Percentiles rank a stretch among this genome's conserved stretches.
Conservation (phyloP, 2,329 filamentous ascomycete species). For the Dactylellina parvicollis region DNA sequence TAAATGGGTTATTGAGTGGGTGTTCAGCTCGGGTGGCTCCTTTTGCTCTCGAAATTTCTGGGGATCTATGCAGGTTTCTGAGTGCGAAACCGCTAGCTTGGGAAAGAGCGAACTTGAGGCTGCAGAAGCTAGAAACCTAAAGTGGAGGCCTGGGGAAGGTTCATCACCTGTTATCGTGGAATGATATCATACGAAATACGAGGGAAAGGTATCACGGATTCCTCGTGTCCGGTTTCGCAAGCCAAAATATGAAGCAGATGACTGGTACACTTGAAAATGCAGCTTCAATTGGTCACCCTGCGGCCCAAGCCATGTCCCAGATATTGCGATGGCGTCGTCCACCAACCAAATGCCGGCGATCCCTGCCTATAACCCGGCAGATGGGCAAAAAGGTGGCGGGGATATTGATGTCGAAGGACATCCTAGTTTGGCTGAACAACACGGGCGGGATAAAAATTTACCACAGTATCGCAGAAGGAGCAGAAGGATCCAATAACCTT, state of each 20-base stretch:
- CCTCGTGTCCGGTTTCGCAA: conserved; percentile 7
- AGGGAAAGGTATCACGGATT: not conserved
- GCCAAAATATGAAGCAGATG: conserved; percentile 41
- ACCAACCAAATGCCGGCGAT: conserved; percentile 43
- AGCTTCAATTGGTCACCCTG: conserved; percentile 42
- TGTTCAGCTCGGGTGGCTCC: conserved; percentile 12
- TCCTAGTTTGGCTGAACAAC: conserved; percentile 51
- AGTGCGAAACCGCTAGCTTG: conserved; percentile 6
- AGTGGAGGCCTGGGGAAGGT: conserved; percentile 12
- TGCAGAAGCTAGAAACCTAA: not conserved
- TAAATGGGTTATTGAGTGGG: not conserved
- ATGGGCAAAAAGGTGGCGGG: conserved; percentile 43
- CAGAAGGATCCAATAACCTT: conserved; percentile 45
- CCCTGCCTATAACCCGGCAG: conserved; percentile 33
- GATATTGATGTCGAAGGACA: conserved; percentile 7
- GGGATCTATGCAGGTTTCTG: conserved; percentile 16
- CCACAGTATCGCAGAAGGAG: conserved; percentile 31
- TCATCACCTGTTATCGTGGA: conserved; percentile 7
- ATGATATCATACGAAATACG: conserved; percentile 36
- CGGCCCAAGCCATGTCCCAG: conserved; percentile 6
- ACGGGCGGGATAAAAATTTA: conserved; percentile 43
- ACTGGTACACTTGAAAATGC: conserved; percentile 28
- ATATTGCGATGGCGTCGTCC: conserved; percentile 18
- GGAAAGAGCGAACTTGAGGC: conserved; percentile 25
- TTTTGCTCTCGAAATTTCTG: conserved; percentile 18